A percentile compares a stretch with the other conserved stretches of the same genome.
Conservation (phyloP, 805 yeast genomes). For the Yamadazyma laniorum region DNA sequence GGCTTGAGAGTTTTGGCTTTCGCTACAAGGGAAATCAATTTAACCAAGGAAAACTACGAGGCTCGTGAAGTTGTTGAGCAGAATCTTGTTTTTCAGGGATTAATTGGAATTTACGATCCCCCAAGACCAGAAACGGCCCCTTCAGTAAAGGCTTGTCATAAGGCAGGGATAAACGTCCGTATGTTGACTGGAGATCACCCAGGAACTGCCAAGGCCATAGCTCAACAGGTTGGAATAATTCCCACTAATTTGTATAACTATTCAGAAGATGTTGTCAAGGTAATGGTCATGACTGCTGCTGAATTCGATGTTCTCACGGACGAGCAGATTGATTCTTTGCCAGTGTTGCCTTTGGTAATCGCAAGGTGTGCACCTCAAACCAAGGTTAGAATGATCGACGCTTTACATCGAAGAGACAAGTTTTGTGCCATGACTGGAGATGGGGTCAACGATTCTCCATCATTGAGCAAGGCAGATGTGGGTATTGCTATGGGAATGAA, state of each 20-base stretch:
- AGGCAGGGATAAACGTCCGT: slow-evolving; percentile 35
- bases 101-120: slow-evolving; percentile 36
- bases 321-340: slow-evolving; percentile 56
- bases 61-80: slow-evolving; percentile 23
- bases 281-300: slow-evolving; percentile 74
- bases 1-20: slow-evolving; percentile 35
- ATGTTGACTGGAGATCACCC: slow-evolving; percentile 38
- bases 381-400: slow-evolving; percentile 78
- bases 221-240: slow-evolving; percentile 35
- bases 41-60: slow-evolving; percentile 13
- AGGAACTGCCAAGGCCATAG: slow-evolving; percentile 35
- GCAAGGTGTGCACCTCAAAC: slow-evolving; percentile 85
- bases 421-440: slow-evolving; percentile 91
- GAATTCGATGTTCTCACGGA: slow-evolving; percentile 66
- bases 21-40: slow-evolving; percentile 21
- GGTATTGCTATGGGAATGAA: slow-evolving; percentile 90
- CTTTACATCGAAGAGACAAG: slow-evolving; percentile 45
- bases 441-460: slow-evolving; percentile 97
- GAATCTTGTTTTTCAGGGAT: slow-evolving; percentile 25
- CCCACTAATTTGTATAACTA: slow-evolving; percentile 52
- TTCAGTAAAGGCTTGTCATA: slow-evolving; percentile 29
- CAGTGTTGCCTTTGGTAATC: slow-evolving; percentile 71
- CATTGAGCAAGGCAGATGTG: slow-evolving; percentile 87
- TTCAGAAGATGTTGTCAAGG: slow-evolving; percentile 52
- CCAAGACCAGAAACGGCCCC: slow-evolving; percentile 31